These are phyloP conservation scores for Candida sp. DNA, from an alignment of 1,139 yeast species.

Conservation along the genomic window DNA sequence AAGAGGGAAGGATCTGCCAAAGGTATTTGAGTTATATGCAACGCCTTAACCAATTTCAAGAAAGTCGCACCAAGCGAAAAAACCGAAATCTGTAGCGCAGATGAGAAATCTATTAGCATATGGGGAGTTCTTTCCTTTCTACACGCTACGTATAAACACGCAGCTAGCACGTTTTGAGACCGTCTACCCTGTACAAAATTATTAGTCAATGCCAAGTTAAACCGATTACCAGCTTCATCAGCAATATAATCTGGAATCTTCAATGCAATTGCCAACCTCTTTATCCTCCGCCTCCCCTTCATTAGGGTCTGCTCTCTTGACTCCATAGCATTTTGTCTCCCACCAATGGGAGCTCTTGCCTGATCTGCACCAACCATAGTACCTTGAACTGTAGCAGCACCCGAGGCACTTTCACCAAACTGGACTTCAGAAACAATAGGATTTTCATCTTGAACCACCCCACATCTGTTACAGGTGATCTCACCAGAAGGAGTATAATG, in stretches of 20 bases:
- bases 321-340: slow-evolving; percentile 70
- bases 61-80: slow-evolving; percentile 96
- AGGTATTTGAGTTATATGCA: slow-evolving; percentile 75
- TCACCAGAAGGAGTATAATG: slow-evolving; percentile 64
- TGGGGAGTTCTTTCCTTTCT: slow-evolving; percentile 89
- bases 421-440: slow-evolving; percentile 95
- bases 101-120: slow-evolving; percentile 93
- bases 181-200: slow-evolving; percentile 95
- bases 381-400: slow-evolving; percentile 97
- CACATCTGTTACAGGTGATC: slow-evolving; percentile 77
- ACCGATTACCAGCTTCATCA: slow-evolving; percentile 88
- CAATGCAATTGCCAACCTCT: slow-evolving; percentile 75
- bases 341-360: slow-evolving; percentile 65
- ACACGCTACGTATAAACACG: slow-evolving; percentile 93
- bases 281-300: slow-evolving; percentile 75
- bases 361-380: slow-evolving; percentile 90
- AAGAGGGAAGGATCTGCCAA: slow-evolving; percentile 92
- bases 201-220: slow-evolving; percentile 75
- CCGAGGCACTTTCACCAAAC: slow-evolving; percentile 86
- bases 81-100: slow-evolving; percentile 85
- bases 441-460: slow-evolving; percentile 84
- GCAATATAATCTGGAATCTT: slow-evolving; percentile 80
- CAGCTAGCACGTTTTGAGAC: slow-evolving; percentile 91
- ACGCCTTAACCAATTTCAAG: slow-evolving; percentile 78
- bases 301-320: slow-evolving; percentile 84